Evolutionary conservation across 2,329 filamentous ascomycete genomes (phyloP), one percentile per base, ranked within the genome.

Genomic region (Penicillium hesseltinei): DNA sequence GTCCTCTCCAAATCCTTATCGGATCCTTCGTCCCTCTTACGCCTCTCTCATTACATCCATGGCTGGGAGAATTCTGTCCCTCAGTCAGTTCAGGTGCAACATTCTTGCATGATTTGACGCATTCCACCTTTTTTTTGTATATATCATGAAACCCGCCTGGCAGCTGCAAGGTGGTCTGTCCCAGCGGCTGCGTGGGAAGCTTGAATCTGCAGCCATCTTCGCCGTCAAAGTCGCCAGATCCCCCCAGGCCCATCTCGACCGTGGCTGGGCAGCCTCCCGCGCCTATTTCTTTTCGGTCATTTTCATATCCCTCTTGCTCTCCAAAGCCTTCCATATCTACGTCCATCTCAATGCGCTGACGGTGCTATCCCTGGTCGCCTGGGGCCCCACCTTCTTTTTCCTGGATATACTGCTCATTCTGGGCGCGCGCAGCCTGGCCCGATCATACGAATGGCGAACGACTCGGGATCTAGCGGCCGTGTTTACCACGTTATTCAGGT

Each of bases 331-430:
- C 51, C 60, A 57, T 27, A 50, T 62, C n/a, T 39, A 44, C 17
- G 43, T 44, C 29, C 54, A 62, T 36, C 27, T 54, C 17, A 50
- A 52, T 6, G 46, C 57, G 2, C 31, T 62, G 27, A 42, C 54
- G 1, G 13, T 51, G 3, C 2, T 42, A 3, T 53, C 57, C 25
- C 42, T 62, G 19, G 5, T 60, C 19, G 33, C 33, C 15, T 62
- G 60, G 60, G 54, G 60, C 21, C 47, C 57, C 47, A 57, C 60
- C 19, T 62, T 62, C 48, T 62, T 62, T 33, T 23, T 60, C 11
- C 43, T 54, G 15, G 60, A 62, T 52, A 50, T 60, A 10, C 2
- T 62, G 21, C 25, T 62, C 31, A 58, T 62, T 23, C 19, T 62
- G 51, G 35, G 59, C 44, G 51, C 54, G 29, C 59, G 60, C 39